Base-by-base conservation (phyloP, 2,329 filamentous ascomycete genomes). In the Aspergillus ochraceoroseus region DNA sequence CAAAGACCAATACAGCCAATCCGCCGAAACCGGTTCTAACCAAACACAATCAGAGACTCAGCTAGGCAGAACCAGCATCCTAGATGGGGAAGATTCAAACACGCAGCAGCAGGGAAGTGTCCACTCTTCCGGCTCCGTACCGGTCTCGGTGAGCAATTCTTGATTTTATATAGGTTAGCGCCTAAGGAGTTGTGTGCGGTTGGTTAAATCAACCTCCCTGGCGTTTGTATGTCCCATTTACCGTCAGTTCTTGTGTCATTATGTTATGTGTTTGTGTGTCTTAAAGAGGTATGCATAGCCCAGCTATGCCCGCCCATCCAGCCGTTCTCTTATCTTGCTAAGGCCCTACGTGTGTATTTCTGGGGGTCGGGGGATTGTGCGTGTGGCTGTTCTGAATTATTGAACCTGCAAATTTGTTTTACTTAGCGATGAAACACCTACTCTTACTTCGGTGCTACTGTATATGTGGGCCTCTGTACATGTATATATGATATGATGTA, bases 91-190 rank as follows among this genome's bases (percentile, higher is more conserved):
- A 25, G 44, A 37, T 28, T 39, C 43, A 18, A 52, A 32, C 15
- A 56, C 49, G 14, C 52, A 52, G 2, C 52, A 52, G 2, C 47
- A 57, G 5, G 54, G 51, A 5, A 62, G 58, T 32, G 59, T 59
- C 18, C 58, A 61, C 41, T 62, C 59, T 2, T 61, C 59, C 1
- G 53, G 53, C 2, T 63, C 60, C 9, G 51, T 51, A 9, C 32
- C 53, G n/a, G 44, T 32, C 8, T 54, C 53, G 17, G 45, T 52
- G 15, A 39, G 34, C 20, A 53, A 53, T 20, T 42, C 32, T 26
- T 55, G 43, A 47, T 19, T 15, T 15, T 34, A 7, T 7, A 7
- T 23, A 26, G 28, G 32, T 14, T n/a, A n/a, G n/a, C n/a, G n/a
- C n/a, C n/a, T n/a, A n/a, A n/a, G n/a, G n/a, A n/a, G n/a, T n/a